Conservation (phyloP, 2,329 filamentous ascomycete species). For the Diaporthe citriasiana region DNA sequence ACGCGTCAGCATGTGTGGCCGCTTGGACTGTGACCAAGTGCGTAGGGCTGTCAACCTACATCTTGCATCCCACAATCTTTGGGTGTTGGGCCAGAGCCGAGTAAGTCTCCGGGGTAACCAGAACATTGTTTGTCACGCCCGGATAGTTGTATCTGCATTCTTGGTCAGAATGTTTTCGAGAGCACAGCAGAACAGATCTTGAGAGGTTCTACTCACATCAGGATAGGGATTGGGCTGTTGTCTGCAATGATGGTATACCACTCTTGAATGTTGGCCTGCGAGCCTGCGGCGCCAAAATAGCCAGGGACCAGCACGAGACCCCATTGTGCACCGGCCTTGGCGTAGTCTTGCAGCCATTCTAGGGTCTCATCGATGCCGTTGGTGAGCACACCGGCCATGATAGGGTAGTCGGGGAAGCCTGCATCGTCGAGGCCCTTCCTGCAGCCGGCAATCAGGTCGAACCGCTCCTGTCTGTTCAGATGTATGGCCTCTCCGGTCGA, state of each 20-base stretch:
- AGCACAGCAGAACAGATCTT: neutral
- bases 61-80: constrained; percentile 78
- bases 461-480: constrained; percentile 70
- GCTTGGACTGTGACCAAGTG: no score
- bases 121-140: constrained; percentile 74
- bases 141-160: constrained; percentile 68
- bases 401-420: constrained; percentile 70
- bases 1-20: neutral
- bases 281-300: constrained; percentile 73
- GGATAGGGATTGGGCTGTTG: constrained; percentile 69
- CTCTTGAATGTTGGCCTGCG: constrained; percentile 69
- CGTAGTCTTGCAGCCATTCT: constrained; percentile 62
- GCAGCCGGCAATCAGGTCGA: constrained; percentile 66
- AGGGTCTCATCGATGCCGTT: constrained; percentile 71
- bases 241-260: constrained; percentile 76
- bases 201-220: constrained; percentile 63
- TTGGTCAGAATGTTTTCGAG: constrained; percentile 13
- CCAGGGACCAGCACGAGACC: constrained; percentile 75
- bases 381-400: constrained; percentile 73
- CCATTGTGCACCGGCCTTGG: constrained; percentile 71
- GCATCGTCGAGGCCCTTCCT: constrained; percentile 67
- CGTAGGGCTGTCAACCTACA: constrained; percentile 51
- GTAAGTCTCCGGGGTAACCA: constrained; percentile 71
- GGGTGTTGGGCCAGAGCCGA: constrained; percentile 69
- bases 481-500: constrained; percentile 76